Evolutionary conservation across 2,329 filamentous ascomycete species (phyloP), one percentile per base, ranked within the genome.

Genomic region (Cordyceps tenuipes): DNA sequence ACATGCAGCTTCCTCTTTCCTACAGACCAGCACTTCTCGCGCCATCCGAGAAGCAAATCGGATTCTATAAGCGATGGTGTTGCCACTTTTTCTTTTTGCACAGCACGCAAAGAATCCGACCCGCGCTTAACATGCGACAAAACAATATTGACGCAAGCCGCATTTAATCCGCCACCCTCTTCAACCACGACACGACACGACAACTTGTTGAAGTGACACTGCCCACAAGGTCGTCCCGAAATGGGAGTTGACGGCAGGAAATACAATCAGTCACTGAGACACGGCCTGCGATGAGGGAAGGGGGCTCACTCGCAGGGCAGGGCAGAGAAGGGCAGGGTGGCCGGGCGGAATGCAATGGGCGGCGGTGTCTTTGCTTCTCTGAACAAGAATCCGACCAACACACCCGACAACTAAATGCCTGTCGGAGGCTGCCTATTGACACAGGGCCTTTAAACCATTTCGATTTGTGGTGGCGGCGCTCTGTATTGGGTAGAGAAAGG

Each of bases 1-100:
- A n/a, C 72, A 79, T 61, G 76, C 77, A 1, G 73, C 71, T 1
- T 62, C 70, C 5, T 73, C 74, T 5, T 77, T 76, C 63, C 65
- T 79, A 54, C 71, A 66, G 64, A 79, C 75, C 7, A 71, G 76
- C 3, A 76, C 77, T 5, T 66, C 76, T 15, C 66, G 68, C 47
- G 65, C 67, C n/a, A 77, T 77, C 65, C 71, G 65, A 47, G 68
- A 68, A 61, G 69, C 70, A 23, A 76, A 73, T 57, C 65, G 71
- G n/a, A 66, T 72, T 10, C 53, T 72, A 10, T 72, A 61, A 68
- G 41, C 43, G 17, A n/a, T n/a, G 1, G 23, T 1, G 29, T 15
- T 13, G 12, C 19, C 15, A 31, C 13, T 5, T 41, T 6, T 5
- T 5, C 4, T 8, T 5, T 41, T 6, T 5, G 8, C 4, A 36